Conservation (phyloP, 345 rosid genomes). For the Carallia pectinifolia region DNA sequence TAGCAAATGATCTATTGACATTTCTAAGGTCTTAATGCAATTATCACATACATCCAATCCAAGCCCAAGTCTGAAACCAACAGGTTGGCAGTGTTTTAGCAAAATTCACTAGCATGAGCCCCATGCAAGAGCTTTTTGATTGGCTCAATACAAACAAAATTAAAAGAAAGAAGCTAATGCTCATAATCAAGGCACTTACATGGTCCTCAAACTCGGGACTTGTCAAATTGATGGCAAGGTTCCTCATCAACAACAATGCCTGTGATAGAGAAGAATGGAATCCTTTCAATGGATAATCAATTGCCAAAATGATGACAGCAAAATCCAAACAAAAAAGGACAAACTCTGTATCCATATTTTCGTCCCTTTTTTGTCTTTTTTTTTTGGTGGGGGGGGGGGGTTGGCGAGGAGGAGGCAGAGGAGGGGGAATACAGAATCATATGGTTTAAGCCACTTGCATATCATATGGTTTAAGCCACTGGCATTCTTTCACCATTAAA, state of each 20-base stretch:
- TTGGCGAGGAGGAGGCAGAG: too few relatives aligned
- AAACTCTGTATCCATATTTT: too few relatives aligned
- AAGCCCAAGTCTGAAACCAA: too few relatives aligned
- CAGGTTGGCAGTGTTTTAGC: too few relatives aligned
- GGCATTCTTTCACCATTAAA: background rate
- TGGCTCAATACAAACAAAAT: background rate
- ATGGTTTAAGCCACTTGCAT: background rate
- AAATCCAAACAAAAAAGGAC: background rate
- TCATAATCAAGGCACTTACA: slow-evolving; percentile 42
- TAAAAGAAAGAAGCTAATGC: background rate
- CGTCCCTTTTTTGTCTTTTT: too few relatives aligned
- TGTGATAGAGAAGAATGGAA: slow-evolving; percentile 30
- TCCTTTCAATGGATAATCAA: background rate
- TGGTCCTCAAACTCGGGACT: slow-evolving; percentile 79
- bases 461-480: background rate
- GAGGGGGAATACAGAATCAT: too few relatives aligned
- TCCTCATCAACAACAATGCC: slow-evolving; percentile 76
- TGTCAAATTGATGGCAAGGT: slow-evolving; percentile 62
- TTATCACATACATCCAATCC: too few relatives aligned
- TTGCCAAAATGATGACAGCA: background rate
- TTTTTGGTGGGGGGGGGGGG: too few relatives aligned
- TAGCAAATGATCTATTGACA: too few relatives aligned
- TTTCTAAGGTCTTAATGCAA: too few relatives aligned
- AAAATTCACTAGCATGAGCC: too few relatives aligned
- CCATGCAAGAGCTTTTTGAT: background rate